Conservation (phyloP, 805 yeast genomes). For the Spathaspora girioi region DNA sequence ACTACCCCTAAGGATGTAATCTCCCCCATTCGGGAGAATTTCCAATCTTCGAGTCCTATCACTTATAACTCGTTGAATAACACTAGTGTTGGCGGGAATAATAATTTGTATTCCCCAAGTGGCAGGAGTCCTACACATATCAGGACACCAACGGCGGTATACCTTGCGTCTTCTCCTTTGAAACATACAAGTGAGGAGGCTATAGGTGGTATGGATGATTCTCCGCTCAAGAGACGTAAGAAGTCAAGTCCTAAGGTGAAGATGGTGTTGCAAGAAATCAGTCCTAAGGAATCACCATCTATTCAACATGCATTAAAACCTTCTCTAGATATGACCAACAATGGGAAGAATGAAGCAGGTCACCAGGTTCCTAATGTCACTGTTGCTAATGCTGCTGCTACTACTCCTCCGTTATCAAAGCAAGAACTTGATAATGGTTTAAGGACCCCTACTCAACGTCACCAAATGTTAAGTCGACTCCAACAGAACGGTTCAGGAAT, state of each 20-base stretch:
- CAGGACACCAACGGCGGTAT: conserved; percentile 30
- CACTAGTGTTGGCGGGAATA: conserved; percentile 10
- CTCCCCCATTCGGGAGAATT: background rate
- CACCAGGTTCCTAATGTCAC: too few species aligned
- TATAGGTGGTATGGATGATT: conserved; percentile 14
- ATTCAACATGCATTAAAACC: conserved; percentile 19
- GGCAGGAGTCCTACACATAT: conserved; percentile 40
- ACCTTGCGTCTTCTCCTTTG: conserved; percentile 33
- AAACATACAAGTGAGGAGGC: conserved; percentile 14
- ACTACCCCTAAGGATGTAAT: background rate
- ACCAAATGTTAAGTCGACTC: background rate
- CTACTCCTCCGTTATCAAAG: conserved; percentile 28
- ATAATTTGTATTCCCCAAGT: conserved; percentile 34
- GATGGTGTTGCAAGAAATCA: conserved; percentile 31
- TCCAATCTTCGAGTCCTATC: conserved; percentile 1
- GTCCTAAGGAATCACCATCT: conserved; percentile 13
- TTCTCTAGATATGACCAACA: conserved; percentile 22
- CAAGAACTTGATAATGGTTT: conserved; percentile 20
- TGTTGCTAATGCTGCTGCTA: background rate
- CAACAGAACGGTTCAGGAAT: background rate
- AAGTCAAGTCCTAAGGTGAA: conserved; percentile 9
- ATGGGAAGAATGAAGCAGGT: background rate
- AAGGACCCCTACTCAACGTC: conserved; percentile 2
- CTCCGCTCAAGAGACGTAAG: conserved; percentile 29
- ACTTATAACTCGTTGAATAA: conserved; percentile 3